Base-by-base conservation (phyloP, 139 green algal species). In the Chlamydomonas schloesseri region DNA sequence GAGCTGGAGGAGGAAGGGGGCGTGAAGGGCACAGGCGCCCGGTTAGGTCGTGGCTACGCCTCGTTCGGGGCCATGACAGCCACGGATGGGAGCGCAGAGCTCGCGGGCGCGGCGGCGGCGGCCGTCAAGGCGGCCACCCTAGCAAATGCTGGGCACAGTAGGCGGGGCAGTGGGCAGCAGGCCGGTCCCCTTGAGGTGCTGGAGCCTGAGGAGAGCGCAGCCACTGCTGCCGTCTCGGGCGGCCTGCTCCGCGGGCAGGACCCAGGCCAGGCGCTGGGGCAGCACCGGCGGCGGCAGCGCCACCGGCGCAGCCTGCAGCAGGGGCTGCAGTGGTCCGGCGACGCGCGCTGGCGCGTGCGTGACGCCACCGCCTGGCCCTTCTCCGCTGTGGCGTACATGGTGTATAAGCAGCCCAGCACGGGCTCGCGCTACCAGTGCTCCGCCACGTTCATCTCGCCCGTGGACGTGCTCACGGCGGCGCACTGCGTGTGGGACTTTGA, bases 401-500 rank as follows among this genome's bases (percentile, higher is more conserved):
- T 18, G 0, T 85, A 70, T 67, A 37, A 2, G 1, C 42, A 74
- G 42, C 46, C 46, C 14, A 28, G 34, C 31, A 76, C 67, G 2
- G 60, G n/a, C 9, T 11, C 20, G 14, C 0, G 46, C 0, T 76
- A 70, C 67, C 79, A 85, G 67, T 92, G 89, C 69, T 76, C 74
- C 4, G 89, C 84, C 15, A 81, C 69, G n/a, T 81, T 92, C 29
- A 81, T 92, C 21, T 76, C 42, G 3, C 67, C 80, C 2, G 81
- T 87, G 47, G 60, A 84, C 28, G 84, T 92, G 21, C 60, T 92
- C 13, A 92, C 89, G 6, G 89, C 89, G 1, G 89, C 81, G 24
- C 89, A 92, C 71, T 92, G 89, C 70, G 74, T 92, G 1, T 92
- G 84, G 84, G 84, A 92, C 55, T 85, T 90, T n/a, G n/a, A 68